Evolutionary conservation across 495 filamentous ascomycete species (phyloP).

Genomic region (Penicillium crystallinum): DNA sequence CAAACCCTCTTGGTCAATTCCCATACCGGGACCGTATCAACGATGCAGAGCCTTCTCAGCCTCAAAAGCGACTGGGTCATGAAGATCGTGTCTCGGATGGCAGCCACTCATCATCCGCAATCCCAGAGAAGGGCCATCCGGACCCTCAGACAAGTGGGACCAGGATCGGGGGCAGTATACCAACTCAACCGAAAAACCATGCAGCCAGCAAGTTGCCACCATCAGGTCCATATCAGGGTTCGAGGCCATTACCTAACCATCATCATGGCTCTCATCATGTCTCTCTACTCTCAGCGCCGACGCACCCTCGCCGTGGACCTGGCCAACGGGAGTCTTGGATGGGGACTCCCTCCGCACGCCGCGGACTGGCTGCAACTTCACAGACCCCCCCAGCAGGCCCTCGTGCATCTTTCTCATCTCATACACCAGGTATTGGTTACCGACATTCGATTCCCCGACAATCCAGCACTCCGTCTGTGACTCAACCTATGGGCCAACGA

Average conservation of each 20-base stretch:
- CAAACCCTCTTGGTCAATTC: constrained; percentile 5
- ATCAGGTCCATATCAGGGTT: constrained; percentile 42
- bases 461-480: constrained; percentile 42
- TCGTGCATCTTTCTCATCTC: constrained; percentile 33
- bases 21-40: constrained; percentile 10
- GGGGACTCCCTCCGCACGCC: constrained; percentile 33
- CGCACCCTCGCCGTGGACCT: constrained; percentile 50
- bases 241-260: constrained; percentile 42
- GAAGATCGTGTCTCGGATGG: neutral
- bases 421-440: constrained; percentile 25
- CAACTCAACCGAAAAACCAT: constrained; percentile 35
- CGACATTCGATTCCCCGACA: constrained; percentile 42
- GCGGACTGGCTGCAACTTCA: constrained; percentile 29
- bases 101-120: neutral
- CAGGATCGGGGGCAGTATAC: constrained; percentile 17
- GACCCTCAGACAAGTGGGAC: constrained; percentile 7
- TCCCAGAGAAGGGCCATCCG: neutral
- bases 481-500: constrained; percentile 44
- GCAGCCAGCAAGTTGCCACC: constrained; percentile 36
- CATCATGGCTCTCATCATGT: constrained; percentile 42
- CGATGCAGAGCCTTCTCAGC: neutral
- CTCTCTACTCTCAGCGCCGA: constrained; percentile 54
- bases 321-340: constrained; percentile 35
- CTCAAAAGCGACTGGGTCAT: neutral
- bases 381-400: constrained; percentile 40